A percentile compares a stretch with the other conserved stretches of the same genome.
Evolutionary conservation across 495 filamentous ascomycete genomes (phyloP).

Genomic region (Cudoniella acicularis): DNA sequence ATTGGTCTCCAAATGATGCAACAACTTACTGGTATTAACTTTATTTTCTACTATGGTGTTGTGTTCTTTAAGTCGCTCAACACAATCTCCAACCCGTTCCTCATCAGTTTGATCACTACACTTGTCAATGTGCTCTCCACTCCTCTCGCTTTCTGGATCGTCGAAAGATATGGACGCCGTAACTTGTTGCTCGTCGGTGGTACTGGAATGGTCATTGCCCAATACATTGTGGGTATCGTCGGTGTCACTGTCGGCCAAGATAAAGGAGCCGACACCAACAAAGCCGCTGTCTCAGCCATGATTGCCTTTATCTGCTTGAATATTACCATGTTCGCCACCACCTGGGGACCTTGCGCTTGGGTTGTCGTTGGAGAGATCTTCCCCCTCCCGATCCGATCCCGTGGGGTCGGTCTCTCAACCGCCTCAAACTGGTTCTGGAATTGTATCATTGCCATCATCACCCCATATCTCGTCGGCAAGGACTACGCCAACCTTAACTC

Average conservation of each 20-base stretch:
- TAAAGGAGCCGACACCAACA: slow-evolving; percentile 28
- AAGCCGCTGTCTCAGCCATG: slow-evolving; percentile 57
- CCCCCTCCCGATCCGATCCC: slow-evolving; percentile 77
- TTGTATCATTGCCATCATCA: slow-evolving; percentile 29
- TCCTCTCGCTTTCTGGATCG: slow-evolving; percentile 74
- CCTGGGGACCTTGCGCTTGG: slow-evolving; percentile 72
- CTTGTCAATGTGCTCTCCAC: slow-evolving; percentile 83
- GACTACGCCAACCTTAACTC: slow-evolving; percentile 55
- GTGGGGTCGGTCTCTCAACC: slow-evolving; percentile 75
- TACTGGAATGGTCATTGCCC: slow-evolving; percentile 74
- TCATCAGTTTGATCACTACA: slow-evolving; percentile 77
- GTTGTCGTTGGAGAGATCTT: slow-evolving; percentile 84
- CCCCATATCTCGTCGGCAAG: slow-evolving; percentile 24
- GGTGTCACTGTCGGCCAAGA: slow-evolving; percentile 56
- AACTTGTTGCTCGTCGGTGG: slow-evolving; percentile 78
- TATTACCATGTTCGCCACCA: slow-evolving; percentile 76
- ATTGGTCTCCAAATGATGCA: slow-evolving; percentile 70
- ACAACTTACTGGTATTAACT: slow-evolving; percentile 76
- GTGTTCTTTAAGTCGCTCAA: slow-evolving; percentile 73
- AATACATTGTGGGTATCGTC: slow-evolving; percentile 80
- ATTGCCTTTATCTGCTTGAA: slow-evolving; percentile 70
- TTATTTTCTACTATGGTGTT: slow-evolving; percentile 89
- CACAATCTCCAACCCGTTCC: slow-evolving; percentile 70
- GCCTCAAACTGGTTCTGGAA: slow-evolving; percentile 91
- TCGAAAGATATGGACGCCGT: slow-evolving; percentile 80